A percentile compares a stretch with the other conserved stretches of the same genome.
phyloP scores from a whole-genome alignment of 441 rosid genomes.

The Metrosideros polymorpha region DNA sequence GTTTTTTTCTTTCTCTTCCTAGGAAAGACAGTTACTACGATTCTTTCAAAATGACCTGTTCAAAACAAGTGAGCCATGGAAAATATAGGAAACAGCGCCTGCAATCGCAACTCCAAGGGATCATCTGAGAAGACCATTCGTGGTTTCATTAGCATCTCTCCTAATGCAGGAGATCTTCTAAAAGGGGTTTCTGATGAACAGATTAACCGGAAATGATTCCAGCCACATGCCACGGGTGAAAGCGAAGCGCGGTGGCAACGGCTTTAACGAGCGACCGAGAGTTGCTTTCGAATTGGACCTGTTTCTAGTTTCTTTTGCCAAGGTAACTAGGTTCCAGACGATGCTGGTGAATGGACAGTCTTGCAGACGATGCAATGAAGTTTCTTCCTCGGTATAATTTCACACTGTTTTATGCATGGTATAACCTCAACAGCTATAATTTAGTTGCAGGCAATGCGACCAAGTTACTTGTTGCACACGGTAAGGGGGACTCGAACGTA shows the following conservation, averaged over 20 bases:
- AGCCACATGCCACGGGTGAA: neutral
- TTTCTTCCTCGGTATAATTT: neutral
- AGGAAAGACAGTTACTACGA: neutral
- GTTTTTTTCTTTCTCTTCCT: neutral
- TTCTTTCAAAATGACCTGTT: neutral
- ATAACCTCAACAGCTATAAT: neutral
- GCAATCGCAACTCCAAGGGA: neutral
- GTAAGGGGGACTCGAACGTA: neutral
- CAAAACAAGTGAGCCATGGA: neutral
- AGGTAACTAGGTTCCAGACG: neutral
- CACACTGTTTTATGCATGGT: neutral
- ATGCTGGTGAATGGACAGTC: neutral
- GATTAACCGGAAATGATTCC: neutral
- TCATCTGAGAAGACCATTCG: neutral
- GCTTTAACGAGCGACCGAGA: neutral
- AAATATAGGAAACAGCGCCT: neutral
- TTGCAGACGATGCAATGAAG: neutral
- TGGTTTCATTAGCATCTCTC: neutral
- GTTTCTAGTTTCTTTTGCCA: neutral
- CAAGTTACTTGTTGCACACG: neutral
- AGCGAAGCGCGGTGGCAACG: neutral
- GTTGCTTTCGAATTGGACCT: neutral
- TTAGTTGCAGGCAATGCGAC: neutral
- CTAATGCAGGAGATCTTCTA: neutral
- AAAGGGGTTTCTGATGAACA: neutral